Evolutionary conservation across 306 rosid genomes (phyloP).

Genomic region (Glycine latifolia): DNA sequence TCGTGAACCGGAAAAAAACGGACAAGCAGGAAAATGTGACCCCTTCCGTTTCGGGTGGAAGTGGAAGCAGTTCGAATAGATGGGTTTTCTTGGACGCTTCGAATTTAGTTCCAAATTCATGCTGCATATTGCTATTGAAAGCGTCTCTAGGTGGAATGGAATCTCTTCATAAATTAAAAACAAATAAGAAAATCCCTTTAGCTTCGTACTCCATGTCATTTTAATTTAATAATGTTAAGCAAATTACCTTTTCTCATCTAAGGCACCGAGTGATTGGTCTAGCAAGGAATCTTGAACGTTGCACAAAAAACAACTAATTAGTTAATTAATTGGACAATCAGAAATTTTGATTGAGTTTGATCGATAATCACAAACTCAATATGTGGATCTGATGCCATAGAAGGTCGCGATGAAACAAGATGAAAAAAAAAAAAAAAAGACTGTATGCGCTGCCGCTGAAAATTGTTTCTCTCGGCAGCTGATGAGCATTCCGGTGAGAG

Average conservation of each 20-base stretch:
- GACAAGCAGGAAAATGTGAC: too few species aligned
- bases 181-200: neutral
- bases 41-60: too few species aligned
- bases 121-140: conserved; percentile 71
- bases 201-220: conserved; percentile 21
- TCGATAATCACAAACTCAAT: neutral
- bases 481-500: too few species aligned
- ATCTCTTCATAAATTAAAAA: conserved; percentile 64
- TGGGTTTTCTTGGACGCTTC: too few species aligned
- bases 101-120: conserved; percentile 48
- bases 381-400: too few species aligned
- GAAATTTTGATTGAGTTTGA: neutral
- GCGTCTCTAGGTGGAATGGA: conserved; percentile 54
- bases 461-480: too few species aligned
- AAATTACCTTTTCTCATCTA: conserved; percentile 82
- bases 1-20: too few species aligned
- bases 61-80: too few species aligned
- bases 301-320: neutral
- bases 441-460: too few species aligned
- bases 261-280: conserved; percentile 86
- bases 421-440: too few species aligned
- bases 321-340: neutral
- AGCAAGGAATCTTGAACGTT: conserved; percentile 65
- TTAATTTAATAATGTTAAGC: neutral
- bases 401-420: too few species aligned